phyloP scores from a whole-genome alignment of 2,329 filamentous ascomycete genomes.

The Helotiales sp. region DNA sequence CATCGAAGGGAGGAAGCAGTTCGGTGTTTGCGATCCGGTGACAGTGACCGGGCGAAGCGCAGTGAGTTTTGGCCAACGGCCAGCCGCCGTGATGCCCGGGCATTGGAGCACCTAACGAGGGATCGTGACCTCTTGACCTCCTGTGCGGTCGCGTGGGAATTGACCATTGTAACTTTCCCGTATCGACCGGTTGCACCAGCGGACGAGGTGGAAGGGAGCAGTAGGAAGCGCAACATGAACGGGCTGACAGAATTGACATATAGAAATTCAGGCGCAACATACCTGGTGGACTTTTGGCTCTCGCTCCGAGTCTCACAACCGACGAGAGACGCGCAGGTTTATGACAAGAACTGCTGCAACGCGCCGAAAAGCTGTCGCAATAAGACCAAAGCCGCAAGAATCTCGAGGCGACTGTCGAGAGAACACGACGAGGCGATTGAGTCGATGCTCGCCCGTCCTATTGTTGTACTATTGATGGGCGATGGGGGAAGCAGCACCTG shows the following conservation, averaged over 20 bases:
- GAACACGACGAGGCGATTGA: constrained; percentile 5
- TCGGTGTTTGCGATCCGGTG: constrained; percentile 33
- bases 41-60: constrained; percentile 25
- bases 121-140: constrained; percentile 32
- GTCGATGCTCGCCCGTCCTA: constrained; percentile 3
- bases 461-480: constrained; percentile 13
- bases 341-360: constrained; percentile 17
- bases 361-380: constrained; percentile 10
- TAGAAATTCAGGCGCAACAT: constrained; percentile 4
- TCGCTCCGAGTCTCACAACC: constrained; percentile 15
- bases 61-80: constrained; percentile 21
- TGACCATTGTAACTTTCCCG: constrained; percentile 20
- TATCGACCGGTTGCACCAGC: constrained; percentile 11
- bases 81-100: constrained; percentile 28
- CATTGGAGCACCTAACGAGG: constrained; percentile 30
- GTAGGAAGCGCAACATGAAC: constrained; percentile 9
- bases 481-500: constrained; percentile 14
- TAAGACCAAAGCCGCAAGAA: neutral
- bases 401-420: constrained; percentile 5
- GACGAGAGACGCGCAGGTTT: constrained; percentile 21
- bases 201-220: constrained; percentile 21
- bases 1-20: constrained; percentile 27
- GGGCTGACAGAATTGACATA: neutral
- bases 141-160: constrained; percentile 28
- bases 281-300: neutral